Evolutionary conservation across 129 eudicot genomes (phyloP), one percentile per base, ranked within the genome.

Genomic region (Pseudognaphalium luteoalbum): DNA sequence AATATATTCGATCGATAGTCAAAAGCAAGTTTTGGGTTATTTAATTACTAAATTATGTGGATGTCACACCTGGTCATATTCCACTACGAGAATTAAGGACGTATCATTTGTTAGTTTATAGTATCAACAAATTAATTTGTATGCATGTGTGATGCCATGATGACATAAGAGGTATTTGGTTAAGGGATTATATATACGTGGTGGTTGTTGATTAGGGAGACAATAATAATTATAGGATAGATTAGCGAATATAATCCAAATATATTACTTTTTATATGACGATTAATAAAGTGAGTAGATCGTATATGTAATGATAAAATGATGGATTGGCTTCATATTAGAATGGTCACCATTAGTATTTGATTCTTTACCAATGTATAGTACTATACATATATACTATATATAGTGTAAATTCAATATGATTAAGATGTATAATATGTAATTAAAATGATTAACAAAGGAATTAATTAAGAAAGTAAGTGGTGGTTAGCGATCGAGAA

Each of bases 41-140:
- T 19, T 57, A n/a, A 57, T n/a, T n/a, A n/a, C 28, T 57, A 20
- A 29, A 5, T 11, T 62, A 29, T 12, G 42, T 63, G 21, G 20
- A 63, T 32, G 37, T 63, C 68, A 63, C 22, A 29, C 72, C 35
- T 25, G 20, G 52, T 90, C 97, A 51, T 66, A 35, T 33, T 66
- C 51, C 71, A 66, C 29, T 19, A 66, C 71, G 71, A 9, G 35
- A 66, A 34, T 66, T n/a, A 66, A 35, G 71, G 50, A 66, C 71
- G 71, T 35, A 62, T 29, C 7, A n/a, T 62, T 25, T 62, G 6
- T 35, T 66, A 7, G 29, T 8, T 33, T 35, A 33, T 17, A 25
- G 28, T 25, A 66, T 35, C 63, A 8, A 58, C 7, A 19, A 8
- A 7, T 1, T 58, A 58, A 22, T 58, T 58, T 37, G 50, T 66